Base-by-base conservation (phyloP, 768 basidiomycete genomes). In the Russula sp. region DNA sequence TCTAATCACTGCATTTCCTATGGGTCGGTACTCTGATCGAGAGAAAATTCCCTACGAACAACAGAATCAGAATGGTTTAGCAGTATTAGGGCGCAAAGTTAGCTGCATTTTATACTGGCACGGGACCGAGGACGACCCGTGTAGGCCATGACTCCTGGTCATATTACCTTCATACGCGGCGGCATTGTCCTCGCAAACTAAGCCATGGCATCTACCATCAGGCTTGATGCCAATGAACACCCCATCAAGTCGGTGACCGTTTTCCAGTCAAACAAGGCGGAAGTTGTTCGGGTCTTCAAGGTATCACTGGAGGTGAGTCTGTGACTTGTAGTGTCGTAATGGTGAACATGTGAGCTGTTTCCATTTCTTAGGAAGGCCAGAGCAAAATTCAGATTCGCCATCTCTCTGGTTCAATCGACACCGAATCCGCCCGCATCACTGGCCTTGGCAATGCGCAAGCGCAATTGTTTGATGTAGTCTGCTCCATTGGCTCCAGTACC, bases 391-490 rank as follows among this genome's bases (percentile, higher is more conserved):
- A 77, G 59, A 80, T 85, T 49, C 71, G 66, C 34, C 74, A 75
- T n/a, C 74, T 86, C 7, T 75, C 84, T 7, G 75, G 76, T 65
- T 73, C 69, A 35, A 78, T 85, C 58, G 80, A 83, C 67, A 75
- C 76, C 1, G 74, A 81, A 29, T 81, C 81, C 20, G 74, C 82
- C 46, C 76, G 84, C 42, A 78, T 85, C 18, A 79, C 81, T 51
- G 81, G 80, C 3, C 72, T 82, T 11, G 76, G 74, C 5, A 71
- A 74, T 32, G 78, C 79, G 6, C 78, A 79, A 60, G 78, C 79
- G 7, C 78, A 79, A 60, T 73, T 86, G 10, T 77, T 79, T 63
- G 83, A 84, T 69, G 79, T 84, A 38, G 77, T 80, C n/a, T 82
- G 79, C 70, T 79, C 75, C 25, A 66, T 76, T 45, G 57, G 64